Base-by-base conservation (phyloP, 345 rosid genomes). In the Erodium maritimum region DNA sequence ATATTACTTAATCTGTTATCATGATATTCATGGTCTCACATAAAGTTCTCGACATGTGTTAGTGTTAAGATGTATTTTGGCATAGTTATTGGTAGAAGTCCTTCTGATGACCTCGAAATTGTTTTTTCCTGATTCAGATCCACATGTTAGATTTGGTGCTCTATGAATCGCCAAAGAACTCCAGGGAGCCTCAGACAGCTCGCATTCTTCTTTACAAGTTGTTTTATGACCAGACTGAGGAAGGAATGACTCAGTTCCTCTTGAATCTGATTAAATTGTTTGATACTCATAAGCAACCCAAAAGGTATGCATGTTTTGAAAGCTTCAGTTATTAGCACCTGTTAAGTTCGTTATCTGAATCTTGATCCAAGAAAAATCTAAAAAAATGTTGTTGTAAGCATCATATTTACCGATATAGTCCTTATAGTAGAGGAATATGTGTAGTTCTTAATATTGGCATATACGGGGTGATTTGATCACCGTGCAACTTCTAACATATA, bases 171-270 rank as follows among this genome's bases (percentile, higher is more conserved):
- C 94, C 96, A 57, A 91, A 85, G 71, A 81, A 83, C 71, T 93
- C 88, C 18, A 82, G 65, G 77, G 96, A 89, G 81, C 82, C 99
- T 62, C 88, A 67, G 71, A 87, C 95, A 67, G 89, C 89, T 55
- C 88, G 95, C 61, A 68, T 93, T 67, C 87, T 89, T 68, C 96
- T 93, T 66, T 89, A 93, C 72, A 93, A 89, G 79, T 66, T 93
- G 69, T 89, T 89, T 72, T 93, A 93, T 73, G 96, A 89, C 65
- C 96, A 89, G 69, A 87, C 96, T 66, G 95, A 89, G 65, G 78
- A 89, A 82, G 95, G 96, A 58, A 78, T 89, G 95, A 86, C 89
- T 61, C 95, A 86, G 56, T 89, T 89, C 80, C 77, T 93, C 60
- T 79, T 93, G 69, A 83, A 78, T 75, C 82, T 73, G 71, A 74